Evolutionary conservation across 1,284 basidiomycete species (phyloP).

Genomic region (Tranzscheliella williamsii): DNA sequence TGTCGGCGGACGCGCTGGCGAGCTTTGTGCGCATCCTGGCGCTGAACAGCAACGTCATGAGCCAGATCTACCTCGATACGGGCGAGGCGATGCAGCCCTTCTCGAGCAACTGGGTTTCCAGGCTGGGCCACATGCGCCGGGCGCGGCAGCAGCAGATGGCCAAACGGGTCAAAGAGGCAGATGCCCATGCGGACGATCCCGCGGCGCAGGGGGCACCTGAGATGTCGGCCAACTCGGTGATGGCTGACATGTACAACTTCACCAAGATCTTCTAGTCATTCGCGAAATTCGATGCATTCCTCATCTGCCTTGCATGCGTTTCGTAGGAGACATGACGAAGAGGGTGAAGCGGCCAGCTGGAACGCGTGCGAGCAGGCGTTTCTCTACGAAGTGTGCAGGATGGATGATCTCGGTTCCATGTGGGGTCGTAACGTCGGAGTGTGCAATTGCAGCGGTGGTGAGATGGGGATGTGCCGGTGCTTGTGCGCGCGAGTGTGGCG

Average conservation of each 20-base stretch:
- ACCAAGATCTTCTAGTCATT: constrained; percentile 35
- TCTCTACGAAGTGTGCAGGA: no score
- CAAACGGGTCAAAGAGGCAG: constrained; percentile 12
- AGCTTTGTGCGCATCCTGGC: constrained; percentile 55
- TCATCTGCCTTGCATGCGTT: neutral
- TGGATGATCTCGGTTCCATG: neutral
- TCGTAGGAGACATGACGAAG: neutral
- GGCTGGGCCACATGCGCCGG: constrained; percentile 41
- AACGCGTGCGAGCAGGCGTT: no score
- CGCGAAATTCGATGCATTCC: no score
- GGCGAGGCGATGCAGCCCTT: constrained; percentile 56
- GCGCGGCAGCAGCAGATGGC: constrained; percentile 19
- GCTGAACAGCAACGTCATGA: constrained; percentile 55
- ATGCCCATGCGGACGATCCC: no score
- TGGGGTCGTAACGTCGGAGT: no score
- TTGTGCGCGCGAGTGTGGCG: no score
- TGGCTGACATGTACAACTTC: constrained; percentile 37
- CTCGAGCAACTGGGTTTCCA: constrained; percentile 52
- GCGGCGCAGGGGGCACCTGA: neutral
- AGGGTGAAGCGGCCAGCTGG: no score
- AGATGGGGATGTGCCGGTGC: no score
- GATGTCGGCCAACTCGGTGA: constrained; percentile 16
- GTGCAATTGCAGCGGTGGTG: no score
- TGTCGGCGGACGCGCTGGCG: constrained; percentile 49
- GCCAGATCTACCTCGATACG: constrained; percentile 57